Percentiles rank a stretch among this genome's conserved stretches.
These are phyloP conservation scores for Agaricus bisporus DNA, from an alignment of 768 basidiomycete species.

Conservation along the genomic window DNA sequence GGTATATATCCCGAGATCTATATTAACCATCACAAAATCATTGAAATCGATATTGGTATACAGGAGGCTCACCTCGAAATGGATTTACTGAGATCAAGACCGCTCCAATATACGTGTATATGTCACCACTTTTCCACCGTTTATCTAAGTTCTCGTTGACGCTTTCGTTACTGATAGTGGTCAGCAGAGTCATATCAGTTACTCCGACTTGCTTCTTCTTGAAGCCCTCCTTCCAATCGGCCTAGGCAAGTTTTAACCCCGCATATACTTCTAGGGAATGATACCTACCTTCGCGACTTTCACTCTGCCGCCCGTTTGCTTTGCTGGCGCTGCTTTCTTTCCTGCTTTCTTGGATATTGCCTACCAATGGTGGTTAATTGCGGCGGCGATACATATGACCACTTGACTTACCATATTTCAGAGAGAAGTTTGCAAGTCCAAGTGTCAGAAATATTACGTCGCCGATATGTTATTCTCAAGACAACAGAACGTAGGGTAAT, in stretches of 20 bases:
- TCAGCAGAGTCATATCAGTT: conserved; percentile 95
- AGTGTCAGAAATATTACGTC: neutral
- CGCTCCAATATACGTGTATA: conserved; percentile 98
- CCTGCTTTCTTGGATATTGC: conserved; percentile 88
- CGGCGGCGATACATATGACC: neutral
- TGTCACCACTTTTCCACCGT: conserved; percentile 91
- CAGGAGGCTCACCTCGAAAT: conserved; percentile 61
- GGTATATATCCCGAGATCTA: conserved; percentile 98
- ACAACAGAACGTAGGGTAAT: neutral
- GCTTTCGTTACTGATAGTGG: conserved; percentile 94
- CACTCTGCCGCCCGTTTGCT: conserved; percentile 49
- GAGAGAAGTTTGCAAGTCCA: neutral
- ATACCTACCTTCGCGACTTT: conserved; percentile 72
- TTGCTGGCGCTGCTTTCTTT: conserved; percentile 68
- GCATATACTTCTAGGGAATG: neutral
- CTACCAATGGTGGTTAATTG: conserved; percentile 28
- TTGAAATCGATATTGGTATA: neutral
- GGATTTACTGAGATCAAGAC: conserved; percentile 99
- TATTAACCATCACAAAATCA: conserved; percentile 9
- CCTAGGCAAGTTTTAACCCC: conserved; percentile 38
- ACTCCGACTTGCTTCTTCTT: conserved; percentile 99
- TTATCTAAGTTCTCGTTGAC: conserved; percentile 98
- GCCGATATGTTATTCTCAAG: neutral
- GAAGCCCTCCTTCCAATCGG: conserved; percentile 99
- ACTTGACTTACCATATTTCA: conserved; percentile 15